Evolutionary conservation across 192 early-diverging fungal genomes (phyloP).

Genomic region (Thamnidium elegans): DNA sequence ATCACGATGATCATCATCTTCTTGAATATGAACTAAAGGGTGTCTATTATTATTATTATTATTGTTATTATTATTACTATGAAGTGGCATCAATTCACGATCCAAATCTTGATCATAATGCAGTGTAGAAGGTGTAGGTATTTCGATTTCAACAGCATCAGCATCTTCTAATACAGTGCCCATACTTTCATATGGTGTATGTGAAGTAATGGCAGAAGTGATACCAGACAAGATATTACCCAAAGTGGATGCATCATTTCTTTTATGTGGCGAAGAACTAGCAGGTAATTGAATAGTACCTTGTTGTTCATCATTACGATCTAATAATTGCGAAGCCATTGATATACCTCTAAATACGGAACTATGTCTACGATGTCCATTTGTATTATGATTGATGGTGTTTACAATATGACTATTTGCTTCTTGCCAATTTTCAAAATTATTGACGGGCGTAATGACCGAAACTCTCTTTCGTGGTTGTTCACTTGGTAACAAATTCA

Average conservation of each 20-base stretch:
- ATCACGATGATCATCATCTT: constrained; percentile 15
- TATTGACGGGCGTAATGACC: neutral
- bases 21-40: constrained; percentile 16
- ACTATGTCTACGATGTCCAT: constrained; percentile 22
- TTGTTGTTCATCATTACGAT: constrained; percentile 27
- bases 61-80: neutral
- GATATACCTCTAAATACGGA: constrained; percentile 35
- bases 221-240: constrained; percentile 14
- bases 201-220: constrained; percentile 1
- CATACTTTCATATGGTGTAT: neutral
- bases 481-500: neutral
- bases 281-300: constrained; percentile 17
- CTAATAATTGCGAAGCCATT: constrained; percentile 33
- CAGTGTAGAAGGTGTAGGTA: constrained; percentile 25
- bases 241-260: constrained; percentile 7
- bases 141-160: constrained; percentile 37
- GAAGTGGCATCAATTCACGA: constrained; percentile 14
- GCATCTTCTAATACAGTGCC: constrained; percentile 1
- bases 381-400: neutral
- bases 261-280: neutral
- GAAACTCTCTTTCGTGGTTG: constrained; percentile 8
- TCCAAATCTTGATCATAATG: neutral
- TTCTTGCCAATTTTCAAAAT: neutral
- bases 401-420: neutral
- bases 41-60: neutral